Percentiles rank a stretch among this genome's conserved stretches.
phyloP scores from a whole-genome alignment of 2,329 filamentous ascomycete species.

The Talaromyces albobiverticillius region DNA sequence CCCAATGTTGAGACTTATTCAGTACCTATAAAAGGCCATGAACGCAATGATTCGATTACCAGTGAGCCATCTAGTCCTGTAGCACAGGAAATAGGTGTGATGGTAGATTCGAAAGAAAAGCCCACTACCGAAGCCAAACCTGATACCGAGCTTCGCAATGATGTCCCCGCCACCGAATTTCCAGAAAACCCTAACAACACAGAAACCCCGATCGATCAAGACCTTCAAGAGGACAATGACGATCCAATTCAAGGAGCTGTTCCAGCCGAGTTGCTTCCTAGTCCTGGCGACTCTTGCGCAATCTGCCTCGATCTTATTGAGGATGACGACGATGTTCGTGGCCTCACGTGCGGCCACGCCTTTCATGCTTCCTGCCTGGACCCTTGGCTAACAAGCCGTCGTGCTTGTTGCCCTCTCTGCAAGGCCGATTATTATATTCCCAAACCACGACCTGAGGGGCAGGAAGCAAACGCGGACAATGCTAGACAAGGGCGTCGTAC shows the following conservation, averaged over 20 bases:
- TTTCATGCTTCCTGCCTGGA: conserved; percentile 96
- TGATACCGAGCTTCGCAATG: conserved; percentile 6
- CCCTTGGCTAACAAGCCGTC: conserved; percentile 90
- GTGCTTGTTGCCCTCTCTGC: conserved; percentile 94
- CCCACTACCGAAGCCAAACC: neutral
- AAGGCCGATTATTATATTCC: conserved; percentile 97
- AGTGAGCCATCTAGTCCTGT: conserved; percentile 18
- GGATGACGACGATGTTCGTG: conserved; percentile 92
- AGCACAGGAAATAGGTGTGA: conserved; percentile 15
- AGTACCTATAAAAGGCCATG: conserved; percentile 22
- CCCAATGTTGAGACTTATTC: conserved; percentile 22
- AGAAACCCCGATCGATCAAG: neutral
- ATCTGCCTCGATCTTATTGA: conserved; percentile 95
- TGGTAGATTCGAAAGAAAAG: conserved; percentile 12
- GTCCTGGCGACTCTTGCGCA: conserved; percentile 87
- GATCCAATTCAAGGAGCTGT: conserved; percentile 78
- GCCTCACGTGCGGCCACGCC: conserved; percentile 92
- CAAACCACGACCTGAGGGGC: conserved; percentile 70
- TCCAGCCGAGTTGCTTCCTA: conserved; percentile 74
- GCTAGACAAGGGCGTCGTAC: conserved; percentile 32
- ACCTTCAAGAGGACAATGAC: conserved; percentile 48
- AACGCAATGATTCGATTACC: conserved; percentile 16
- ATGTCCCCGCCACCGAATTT: neutral
- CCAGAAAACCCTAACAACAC: neutral
- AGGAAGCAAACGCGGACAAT: conserved; percentile 23